Percentiles rank a stretch among this genome's conserved stretches.
Conservation (phyloP, 495 filamentous ascomycete genomes). For the Penicillium herquei region DNA sequence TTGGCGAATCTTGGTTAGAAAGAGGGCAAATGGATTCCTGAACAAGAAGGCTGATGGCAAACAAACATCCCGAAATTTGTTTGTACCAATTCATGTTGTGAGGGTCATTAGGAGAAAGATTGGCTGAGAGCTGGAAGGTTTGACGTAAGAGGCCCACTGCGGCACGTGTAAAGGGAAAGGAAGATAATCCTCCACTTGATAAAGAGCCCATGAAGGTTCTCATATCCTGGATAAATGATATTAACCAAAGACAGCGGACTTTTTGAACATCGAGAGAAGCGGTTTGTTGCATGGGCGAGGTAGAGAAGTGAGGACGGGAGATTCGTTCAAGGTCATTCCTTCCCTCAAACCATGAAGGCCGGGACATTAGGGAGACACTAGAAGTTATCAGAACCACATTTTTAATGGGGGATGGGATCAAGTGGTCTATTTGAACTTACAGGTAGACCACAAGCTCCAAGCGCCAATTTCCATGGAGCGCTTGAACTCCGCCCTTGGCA, state of each 20-base stretch:
- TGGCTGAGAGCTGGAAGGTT: slow-evolving; percentile 10
- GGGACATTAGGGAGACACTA: slow-evolving; percentile 29
- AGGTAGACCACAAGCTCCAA: slow-evolving; percentile 27
- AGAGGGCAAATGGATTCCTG: no score
- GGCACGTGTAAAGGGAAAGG: slow-evolving; percentile 15
- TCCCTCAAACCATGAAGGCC: slow-evolving; percentile 28
- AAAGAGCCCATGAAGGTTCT: slow-evolving; percentile 28
- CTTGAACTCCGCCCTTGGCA: slow-evolving; percentile 23
- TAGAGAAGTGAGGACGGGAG: slow-evolving; percentile 1
- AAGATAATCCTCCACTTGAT: slow-evolving; percentile 12
- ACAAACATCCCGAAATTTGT: slow-evolving; percentile 21
- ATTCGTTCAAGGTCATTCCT: slow-evolving; percentile 21
- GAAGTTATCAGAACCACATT: slow-evolving; percentile 1
- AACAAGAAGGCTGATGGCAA: slow-evolving; percentile 1
- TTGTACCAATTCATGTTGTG: slow-evolving; percentile 10
- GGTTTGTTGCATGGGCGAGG: slow-evolving; percentile 3
- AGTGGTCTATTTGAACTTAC: no score
- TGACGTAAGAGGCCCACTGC: slow-evolving; percentile 20
- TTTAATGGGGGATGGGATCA: no score
- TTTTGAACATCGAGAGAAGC: slow-evolving; percentile 22
- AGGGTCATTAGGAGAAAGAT: neutral
- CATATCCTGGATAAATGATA: slow-evolving; percentile 34
- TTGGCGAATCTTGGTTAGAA: no score
- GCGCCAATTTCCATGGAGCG: slow-evolving; percentile 25
- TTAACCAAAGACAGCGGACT: slow-evolving; percentile 29